Base-by-base conservation (phyloP, 139 green algal species). In the Monoraphidium neglectum region DNA sequence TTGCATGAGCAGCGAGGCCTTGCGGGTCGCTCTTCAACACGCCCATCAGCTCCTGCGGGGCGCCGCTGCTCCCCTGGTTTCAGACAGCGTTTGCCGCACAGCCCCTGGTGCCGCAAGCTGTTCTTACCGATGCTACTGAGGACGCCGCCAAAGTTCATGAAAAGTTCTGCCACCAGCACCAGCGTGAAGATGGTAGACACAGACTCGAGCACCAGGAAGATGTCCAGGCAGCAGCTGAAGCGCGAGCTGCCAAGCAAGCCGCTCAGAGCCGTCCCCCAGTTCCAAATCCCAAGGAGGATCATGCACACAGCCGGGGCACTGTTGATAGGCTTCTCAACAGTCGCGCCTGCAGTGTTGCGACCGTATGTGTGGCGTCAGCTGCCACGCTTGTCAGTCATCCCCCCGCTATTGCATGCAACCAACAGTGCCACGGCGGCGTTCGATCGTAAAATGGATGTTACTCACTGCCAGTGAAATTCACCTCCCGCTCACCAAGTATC, bases 241-340 rank as follows among this genome's bases (percentile, higher is more conserved):
- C 72, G 71, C 33, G 71, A 64, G 46, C 62, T 51, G 1, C 47
- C 73, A 3, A 79, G n/a, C 43, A 79, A 26, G 13, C 73, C 73
- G 18, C 28, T 47, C 61, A 73, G 36, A 21, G 73, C 73, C 10
- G 73, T 66, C 2, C 21, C 47, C 4, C 63, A 46, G 23, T 63
- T 73, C 26, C 66, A 26, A 35, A 79, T 36, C 1, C 47, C 49
- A 43, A 79, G 62, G 33, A 79, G 49, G 49, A 79, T 71, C 63
- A 79, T 73, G 32, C 61, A 63, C 4, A 79, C 51, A 15, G 73
- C 61, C 13, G 73, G 73, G 23, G 72, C 71, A 35, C 40, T 66
- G 64, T 72, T 66, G 32, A 79, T 79, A 4, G 73, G 73, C 63
- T 54, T 40, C 51, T 79, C 72, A 1, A 77, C 43, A 12, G 43